Percentiles rank a stretch among this genome's conserved stretches.
Evolutionary conservation across 352 stramenopile genomes (phyloP).

Genomic region (Sclerospora graminicola): DNA sequence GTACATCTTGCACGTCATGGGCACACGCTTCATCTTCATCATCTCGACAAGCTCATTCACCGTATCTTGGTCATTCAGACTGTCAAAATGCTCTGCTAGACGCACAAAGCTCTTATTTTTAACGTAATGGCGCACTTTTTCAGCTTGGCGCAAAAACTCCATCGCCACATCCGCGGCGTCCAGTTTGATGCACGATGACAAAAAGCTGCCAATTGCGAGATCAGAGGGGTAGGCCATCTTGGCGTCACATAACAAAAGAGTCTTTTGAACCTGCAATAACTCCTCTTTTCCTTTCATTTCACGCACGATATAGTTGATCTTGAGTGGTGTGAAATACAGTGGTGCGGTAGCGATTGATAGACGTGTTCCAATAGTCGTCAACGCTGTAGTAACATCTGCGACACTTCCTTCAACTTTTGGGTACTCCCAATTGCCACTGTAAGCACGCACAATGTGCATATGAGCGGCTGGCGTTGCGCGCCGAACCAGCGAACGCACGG

Average conservation of each 20-base stretch:
- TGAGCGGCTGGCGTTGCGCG: conserved; percentile 5
- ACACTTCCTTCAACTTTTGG: conserved; percentile 67
- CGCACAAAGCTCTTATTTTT: conserved; percentile 71
- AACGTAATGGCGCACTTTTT: conserved; percentile 69
- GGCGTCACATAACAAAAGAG: conserved; percentile 65
- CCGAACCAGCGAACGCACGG: conserved; percentile 13
- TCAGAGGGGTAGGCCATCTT: conserved; percentile 66
- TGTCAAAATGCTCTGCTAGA: conserved; percentile 53
- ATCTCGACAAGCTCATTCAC: conserved; percentile 54
- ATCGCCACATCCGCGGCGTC: conserved; percentile 48
- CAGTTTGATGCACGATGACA: conserved; percentile 54
- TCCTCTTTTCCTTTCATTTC: conserved; percentile 72
- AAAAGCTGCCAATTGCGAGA: conserved; percentile 54
- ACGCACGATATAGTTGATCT: conserved; percentile 76
- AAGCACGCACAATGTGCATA: conserved; percentile 29
- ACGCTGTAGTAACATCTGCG: conserved; percentile 51
- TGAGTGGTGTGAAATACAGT: conserved; percentile 72
- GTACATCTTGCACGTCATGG: conserved; percentile 61
- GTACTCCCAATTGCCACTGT: conserved; percentile 80
- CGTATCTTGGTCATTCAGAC: conserved; percentile 35
- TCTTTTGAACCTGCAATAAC: conserved; percentile 52
- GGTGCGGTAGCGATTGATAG: conserved; percentile 70
- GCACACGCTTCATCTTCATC: conserved; percentile 36
- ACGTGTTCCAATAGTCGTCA: conserved; percentile 60
- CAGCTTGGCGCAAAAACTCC: conserved; percentile 52